phyloP scores from a whole-genome alignment of 1,139 yeast genomes.

The Geotrichum citri-aurantii region DNA sequence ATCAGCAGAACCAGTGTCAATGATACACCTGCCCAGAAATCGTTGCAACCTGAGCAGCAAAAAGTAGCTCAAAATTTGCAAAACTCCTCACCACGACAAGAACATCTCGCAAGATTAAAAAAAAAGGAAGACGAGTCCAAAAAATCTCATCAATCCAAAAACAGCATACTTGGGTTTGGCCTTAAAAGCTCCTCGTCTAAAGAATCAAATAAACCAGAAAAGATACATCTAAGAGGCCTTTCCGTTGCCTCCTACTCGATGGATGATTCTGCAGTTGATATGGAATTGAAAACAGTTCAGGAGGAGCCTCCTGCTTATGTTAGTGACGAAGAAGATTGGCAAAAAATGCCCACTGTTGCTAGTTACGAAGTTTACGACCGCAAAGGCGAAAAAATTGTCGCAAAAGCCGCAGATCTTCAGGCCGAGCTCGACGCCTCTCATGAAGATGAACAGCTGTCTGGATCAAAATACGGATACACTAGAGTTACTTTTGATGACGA shows the following conservation, averaged over 20 bases:
- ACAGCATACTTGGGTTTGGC: neutral
- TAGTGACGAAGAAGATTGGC: slow-evolving; percentile 42
- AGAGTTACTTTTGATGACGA: slow-evolving; percentile 89
- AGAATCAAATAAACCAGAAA: neutral
- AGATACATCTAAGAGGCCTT: neutral
- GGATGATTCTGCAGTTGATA: neutral
- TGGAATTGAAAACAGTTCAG: neutral
- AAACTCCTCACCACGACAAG: neutral
- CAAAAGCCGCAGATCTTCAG: slow-evolving; percentile 22
- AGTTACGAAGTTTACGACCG: slow-evolving; percentile 53
- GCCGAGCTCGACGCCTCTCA: slow-evolving; percentile 22
- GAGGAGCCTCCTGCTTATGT: neutral
- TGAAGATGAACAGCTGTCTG: slow-evolving; percentile 26
- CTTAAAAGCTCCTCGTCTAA: neutral
- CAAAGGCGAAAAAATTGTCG: slow-evolving; percentile 46
- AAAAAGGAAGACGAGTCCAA: neutral
- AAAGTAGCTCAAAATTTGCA: neutral
- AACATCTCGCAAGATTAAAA: neutral
- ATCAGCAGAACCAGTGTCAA: neutral
- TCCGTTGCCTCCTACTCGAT: slow-evolving; percentile 2
- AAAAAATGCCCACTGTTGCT: slow-evolving; percentile 58
- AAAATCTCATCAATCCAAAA: neutral
- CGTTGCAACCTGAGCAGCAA: neutral
- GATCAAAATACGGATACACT: slow-evolving; percentile 60
- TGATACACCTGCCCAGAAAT: neutral